These are phyloP conservation scores for Theobroma grandiflorum DNA, from an alignment of 441 rosid species.

Conservation along the genomic window DNA sequence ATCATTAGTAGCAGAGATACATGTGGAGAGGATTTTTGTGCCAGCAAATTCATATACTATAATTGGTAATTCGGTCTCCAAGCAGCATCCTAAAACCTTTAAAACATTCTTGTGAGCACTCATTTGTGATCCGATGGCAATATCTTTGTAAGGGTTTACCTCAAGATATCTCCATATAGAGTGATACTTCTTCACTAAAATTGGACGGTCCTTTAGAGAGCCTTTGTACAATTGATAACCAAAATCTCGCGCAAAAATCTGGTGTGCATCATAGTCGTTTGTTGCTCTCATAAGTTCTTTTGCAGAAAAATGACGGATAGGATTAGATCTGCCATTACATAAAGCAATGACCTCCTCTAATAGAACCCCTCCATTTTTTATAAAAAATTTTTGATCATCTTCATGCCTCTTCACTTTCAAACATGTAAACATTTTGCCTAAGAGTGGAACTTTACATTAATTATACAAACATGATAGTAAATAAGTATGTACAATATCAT, in stretches of 20 bases:
- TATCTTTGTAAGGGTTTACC: constrained; percentile 10
- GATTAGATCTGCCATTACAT: constrained; percentile 34
- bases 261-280: neutral
- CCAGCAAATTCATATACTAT: constrained; percentile 22
- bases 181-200: constrained; percentile 18
- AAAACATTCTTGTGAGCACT: constrained; percentile 25
- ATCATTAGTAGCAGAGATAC: neutral
- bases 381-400: neutral
- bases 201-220: constrained; percentile 8
- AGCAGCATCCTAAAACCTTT: constrained; percentile 30
- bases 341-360: constrained; percentile 29
- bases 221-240: constrained; percentile 17
- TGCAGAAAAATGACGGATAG: constrained; percentile 31
- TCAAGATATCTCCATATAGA: no score
- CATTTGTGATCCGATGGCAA: constrained; percentile 29
- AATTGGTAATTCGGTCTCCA: constrained; percentile 27
- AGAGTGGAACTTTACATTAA: neutral
- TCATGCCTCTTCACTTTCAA: neutral
- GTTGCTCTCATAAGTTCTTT: constrained; percentile 1
- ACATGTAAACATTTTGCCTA: neutral
- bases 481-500: neutral
- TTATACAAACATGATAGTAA: neutral
- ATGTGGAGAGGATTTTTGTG: neutral
- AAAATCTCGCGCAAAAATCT: no score
- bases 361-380: constrained; percentile 32